Base-by-base conservation (phyloP, 805 yeast species). In the Peterozyma toletana region DNA sequence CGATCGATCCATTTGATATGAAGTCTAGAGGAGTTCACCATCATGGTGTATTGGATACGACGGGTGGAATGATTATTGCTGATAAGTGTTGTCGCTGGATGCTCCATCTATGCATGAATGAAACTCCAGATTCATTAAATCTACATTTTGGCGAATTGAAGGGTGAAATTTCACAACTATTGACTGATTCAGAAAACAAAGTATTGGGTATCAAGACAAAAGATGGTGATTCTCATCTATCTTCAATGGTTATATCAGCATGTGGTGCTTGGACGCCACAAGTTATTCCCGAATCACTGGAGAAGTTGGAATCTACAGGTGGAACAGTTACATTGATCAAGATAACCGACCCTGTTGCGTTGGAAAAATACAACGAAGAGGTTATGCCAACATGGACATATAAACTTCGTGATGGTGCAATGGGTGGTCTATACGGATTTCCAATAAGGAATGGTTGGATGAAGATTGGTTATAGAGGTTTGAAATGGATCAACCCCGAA, bases 301-400 rank as follows among this genome's bases (percentile, higher is more conserved):
- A 67, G 9, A 53, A 62, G 31, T 58, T 58, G 45, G 68, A 65
- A 47, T 71, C 63, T 0, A 56, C 64, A n/a, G 54, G 59, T 7
- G 71, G 69, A 11, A 66, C 64, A 47, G 57, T 68, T 13, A 42
- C 61, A 2, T 42, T 58, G 15, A 50, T 62, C 43, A 58, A 63
- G 44, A 56, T 68, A 29, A 71, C 73, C 5, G 62, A 59, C 39
- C 48, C 50, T 16, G 68, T 62, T 43, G 43, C 67, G 35, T 43
- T 52, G n/a, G 53, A 51, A 6, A 67, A 66, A 43, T 68, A 66
- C 46, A 55, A 58, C 5, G 36, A 56, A 7, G 49, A 50, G 11
- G 56, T 63, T 39, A 58, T 64, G 47, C 70, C 71, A n/a, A 42
- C 62, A 33, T 38, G 60, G 9, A 53, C 50, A 7, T 67, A 70